Conservation (phyloP, 2,329 filamentous ascomycete species). For the Aspergillus sp. region DNA sequence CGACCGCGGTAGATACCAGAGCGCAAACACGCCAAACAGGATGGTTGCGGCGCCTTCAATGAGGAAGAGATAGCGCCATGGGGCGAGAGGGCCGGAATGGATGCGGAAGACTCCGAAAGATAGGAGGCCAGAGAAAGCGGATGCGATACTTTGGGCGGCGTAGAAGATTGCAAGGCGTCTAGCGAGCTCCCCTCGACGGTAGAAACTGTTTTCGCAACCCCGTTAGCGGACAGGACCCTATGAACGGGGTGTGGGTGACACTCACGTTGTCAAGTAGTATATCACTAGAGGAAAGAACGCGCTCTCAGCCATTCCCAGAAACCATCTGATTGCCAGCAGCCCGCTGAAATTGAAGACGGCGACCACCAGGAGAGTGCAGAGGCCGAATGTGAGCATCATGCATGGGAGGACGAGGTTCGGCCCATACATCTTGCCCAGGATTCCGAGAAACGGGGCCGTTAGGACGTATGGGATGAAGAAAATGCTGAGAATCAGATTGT, state of each 20-base stretch:
- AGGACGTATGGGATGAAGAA: slow-evolving; percentile 29
- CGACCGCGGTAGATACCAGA: slow-evolving; percentile 39
- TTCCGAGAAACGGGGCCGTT: slow-evolving; percentile 24
- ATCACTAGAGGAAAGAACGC: slow-evolving; percentile 28
- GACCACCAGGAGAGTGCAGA: slow-evolving; percentile 21
- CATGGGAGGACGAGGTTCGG: slow-evolving; percentile 24
- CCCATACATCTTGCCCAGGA: slow-evolving; percentile 26
- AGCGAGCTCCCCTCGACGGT: slow-evolving; percentile 27
- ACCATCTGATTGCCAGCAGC: slow-evolving; percentile 25
- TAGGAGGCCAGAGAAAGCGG: slow-evolving; percentile 30
- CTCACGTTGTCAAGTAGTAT: slow-evolving; percentile 26
- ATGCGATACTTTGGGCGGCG: slow-evolving; percentile 25
- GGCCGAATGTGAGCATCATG: slow-evolving; percentile 27
- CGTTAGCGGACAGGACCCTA: not conserved
- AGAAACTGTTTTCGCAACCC: slow-evolving; percentile 14
- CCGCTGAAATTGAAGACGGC: slow-evolving; percentile 23
- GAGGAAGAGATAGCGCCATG: slow-evolving; percentile 48
- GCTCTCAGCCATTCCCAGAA: slow-evolving; percentile 26
- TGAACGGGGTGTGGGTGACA: no score
- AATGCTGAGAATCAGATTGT: slow-evolving; percentile 26
- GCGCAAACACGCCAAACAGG: slow-evolving; percentile 35
- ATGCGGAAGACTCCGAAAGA: slow-evolving; percentile 44
- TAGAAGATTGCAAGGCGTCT: slow-evolving; percentile 30
- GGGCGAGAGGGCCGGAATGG: slow-evolving; percentile 27
- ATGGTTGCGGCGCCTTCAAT: slow-evolving; percentile 44